Conservation (phyloP, 1,139 yeast species). For the Suhomyces bolitotheri region DNA sequence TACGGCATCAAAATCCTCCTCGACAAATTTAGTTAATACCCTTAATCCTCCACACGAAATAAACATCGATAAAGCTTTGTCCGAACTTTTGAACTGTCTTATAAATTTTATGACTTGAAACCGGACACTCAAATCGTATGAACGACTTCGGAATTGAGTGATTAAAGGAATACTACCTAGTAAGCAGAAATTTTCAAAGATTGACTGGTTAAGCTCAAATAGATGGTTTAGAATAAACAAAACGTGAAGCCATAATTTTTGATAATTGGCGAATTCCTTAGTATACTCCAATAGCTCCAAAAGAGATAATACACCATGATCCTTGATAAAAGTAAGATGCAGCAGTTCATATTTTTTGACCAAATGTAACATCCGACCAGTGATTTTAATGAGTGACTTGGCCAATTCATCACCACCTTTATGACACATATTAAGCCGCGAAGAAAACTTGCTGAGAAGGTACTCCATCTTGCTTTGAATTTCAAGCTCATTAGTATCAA, state of each 20-base stretch:
- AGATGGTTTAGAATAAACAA: slow-evolving; percentile 44
- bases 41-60: slow-evolving; percentile 59
- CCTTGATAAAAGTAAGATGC: slow-evolving; percentile 45
- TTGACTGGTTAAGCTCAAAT: slow-evolving; percentile 35
- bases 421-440: slow-evolving; percentile 34
- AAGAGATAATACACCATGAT: slow-evolving; percentile 51
- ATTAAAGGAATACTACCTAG: slow-evolving; percentile 60
- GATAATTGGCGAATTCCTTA: slow-evolving; percentile 30
- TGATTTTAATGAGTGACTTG: slow-evolving; percentile 34
- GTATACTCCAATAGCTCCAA: slow-evolving; percentile 47
- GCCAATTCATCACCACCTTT: slow-evolving; percentile 35
- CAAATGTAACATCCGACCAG: slow-evolving; percentile 44
- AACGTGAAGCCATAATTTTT: slow-evolving; percentile 42
- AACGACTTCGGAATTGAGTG: slow-evolving; percentile 42
- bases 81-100: slow-evolving; percentile 37
- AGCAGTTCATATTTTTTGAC: slow-evolving; percentile 44
- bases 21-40: slow-evolving; percentile 51
- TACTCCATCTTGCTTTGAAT: slow-evolving; percentile 46
- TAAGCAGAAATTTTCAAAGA: slow-evolving; percentile 53
- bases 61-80: slow-evolving; percentile 48
- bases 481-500: slow-evolving; percentile 47
- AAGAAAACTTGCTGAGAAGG: slow-evolving; percentile 35
- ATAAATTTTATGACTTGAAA: slow-evolving; percentile 48
- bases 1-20: slow-evolving; percentile 51
- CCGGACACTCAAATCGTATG: slow-evolving; percentile 39